Percentiles rank a stretch among this genome's conserved stretches.
Evolutionary conservation across 495 filamentous ascomycete species (phyloP).

Genomic region (Xylaria curta): DNA sequence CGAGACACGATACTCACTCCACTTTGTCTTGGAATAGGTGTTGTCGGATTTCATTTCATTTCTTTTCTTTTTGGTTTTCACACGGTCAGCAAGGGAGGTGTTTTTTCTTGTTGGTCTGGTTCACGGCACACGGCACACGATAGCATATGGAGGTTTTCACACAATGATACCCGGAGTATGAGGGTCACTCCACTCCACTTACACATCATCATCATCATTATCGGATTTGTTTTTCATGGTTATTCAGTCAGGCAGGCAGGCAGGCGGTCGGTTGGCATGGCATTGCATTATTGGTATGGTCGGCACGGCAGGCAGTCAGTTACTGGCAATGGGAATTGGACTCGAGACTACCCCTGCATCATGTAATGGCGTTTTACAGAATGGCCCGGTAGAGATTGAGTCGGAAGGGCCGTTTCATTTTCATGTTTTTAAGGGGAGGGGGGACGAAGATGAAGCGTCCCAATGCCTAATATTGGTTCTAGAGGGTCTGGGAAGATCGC

Average conservation of each 20-base stretch:
- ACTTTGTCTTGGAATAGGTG: neutral
- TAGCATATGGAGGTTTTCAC: conserved; percentile 39
- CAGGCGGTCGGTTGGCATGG: neutral
- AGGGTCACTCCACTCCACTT: conserved; percentile 44
- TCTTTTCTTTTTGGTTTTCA: neutral
- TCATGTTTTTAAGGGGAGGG: neutral
- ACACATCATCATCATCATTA: conserved; percentile 24
- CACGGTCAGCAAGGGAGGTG: neutral
- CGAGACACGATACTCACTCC: conserved; percentile 22
- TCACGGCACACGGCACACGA: conserved; percentile 28
- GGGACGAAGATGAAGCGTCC: neutral
- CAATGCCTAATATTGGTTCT: neutral
- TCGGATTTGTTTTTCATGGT: conserved; percentile 7
- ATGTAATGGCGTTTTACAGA: conserved; percentile 20
- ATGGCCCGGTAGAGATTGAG: conserved; percentile 9
- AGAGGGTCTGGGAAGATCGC: neutral
- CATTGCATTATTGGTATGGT: neutral
- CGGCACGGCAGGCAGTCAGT: neutral
- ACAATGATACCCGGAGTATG: conserved; percentile 50
- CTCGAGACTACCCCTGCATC: conserved; percentile 2
- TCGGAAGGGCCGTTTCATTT: neutral
- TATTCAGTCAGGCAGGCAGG: neutral
- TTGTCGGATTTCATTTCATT: neutral
- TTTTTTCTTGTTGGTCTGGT: conserved; percentile 19
- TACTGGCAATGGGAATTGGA: neutral